Conservation (phyloP, 495 filamentous ascomycete genomes). For the Hypoxylon fuscum region DNA sequence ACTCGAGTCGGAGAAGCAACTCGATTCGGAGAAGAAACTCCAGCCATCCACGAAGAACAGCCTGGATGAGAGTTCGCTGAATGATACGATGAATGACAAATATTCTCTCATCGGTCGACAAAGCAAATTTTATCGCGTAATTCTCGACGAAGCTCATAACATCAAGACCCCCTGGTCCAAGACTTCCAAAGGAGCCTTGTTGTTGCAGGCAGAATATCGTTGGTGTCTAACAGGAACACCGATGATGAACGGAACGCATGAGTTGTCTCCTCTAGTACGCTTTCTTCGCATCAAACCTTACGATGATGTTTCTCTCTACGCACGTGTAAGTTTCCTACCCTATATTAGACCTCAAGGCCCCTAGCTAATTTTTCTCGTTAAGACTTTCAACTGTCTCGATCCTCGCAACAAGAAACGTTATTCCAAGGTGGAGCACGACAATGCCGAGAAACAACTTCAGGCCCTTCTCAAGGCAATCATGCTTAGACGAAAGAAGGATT, state of each 20-base stretch:
- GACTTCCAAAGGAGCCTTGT: slow-evolving; percentile 67
- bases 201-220: slow-evolving; percentile 71
- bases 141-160: slow-evolving; percentile 92
- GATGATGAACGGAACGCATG: slow-evolving; percentile 88
- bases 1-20: too few relatives aligned
- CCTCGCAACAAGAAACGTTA: not conserved
- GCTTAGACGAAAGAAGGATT: slow-evolving; percentile 83
- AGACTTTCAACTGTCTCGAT: slow-evolving; percentile 42
- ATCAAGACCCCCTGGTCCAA: slow-evolving; percentile 87
- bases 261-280: slow-evolving; percentile 79
- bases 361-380: slow-evolving; percentile 19
- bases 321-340: slow-evolving; percentile 29
- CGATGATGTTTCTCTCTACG: slow-evolving; percentile 66
- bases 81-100: slow-evolving; percentile 1
- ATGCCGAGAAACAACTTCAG: slow-evolving; percentile 75
- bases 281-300: slow-evolving; percentile 87
- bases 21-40: too few relatives aligned
- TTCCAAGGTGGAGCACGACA: slow-evolving; percentile 38
- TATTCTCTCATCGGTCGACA: slow-evolving; percentile 67
- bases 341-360: not conserved
- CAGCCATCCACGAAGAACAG: too few relatives aligned
- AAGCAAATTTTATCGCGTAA: slow-evolving; percentile 80
- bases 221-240: slow-evolving; percentile 93
- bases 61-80: too few relatives aligned
- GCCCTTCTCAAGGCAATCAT: slow-evolving; percentile 83